Base-by-base conservation (phyloP, 768 basidiomycete species). In the Crepidotus variabilis region DNA sequence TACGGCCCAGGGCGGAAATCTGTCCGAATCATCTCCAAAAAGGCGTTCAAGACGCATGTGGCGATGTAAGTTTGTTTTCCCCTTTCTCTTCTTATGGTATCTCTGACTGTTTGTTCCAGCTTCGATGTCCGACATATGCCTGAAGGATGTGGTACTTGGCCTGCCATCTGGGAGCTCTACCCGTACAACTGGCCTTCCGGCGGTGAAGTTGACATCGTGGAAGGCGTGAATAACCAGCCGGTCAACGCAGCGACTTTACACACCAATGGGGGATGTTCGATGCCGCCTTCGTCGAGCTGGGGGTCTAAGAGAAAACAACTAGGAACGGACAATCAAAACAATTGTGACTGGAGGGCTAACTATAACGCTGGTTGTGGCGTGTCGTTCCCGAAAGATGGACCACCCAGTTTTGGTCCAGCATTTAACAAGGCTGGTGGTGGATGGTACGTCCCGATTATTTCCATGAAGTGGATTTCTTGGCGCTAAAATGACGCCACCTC, bases 371-470 rank as follows among this genome's bases (percentile, higher is more conserved):
- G 82, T 0, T 85, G 83, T 57, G 79, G 79, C 2, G 82, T 84
- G 23, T 66, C 65, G 6, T 63, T 69, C 21, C 62, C 63, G 2
- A 61, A 65, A 5, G 32, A 72, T 11, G 39, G 39, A 3, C 39
- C 13, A 0, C 63, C 72, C 47, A 81, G 74, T 65, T 85, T 75
- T 63, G 84, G 83, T 1, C 78, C 81, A 4, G 56, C 68, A 0
- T 83, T 86, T 70, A 85, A 86, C 59, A 58, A 55, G n/a, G 74
- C 72, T 45, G 82, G 83, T 20, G 85, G 83, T 13, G 83, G 83
- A 55, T 84, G 77, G 78, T 84, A 57, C 52, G 77, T 43, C 60
- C 64, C 8, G 34, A 21, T 18, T 14, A n/a, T n/a, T n/a, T n/a
- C n/a, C n/a, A n/a, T n/a, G n/a, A n/a, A n/a, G n/a, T n/a, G n/a